Evolutionary conservation across 805 yeast genomes (phyloP), one percentile per base, ranked within the genome.

Genomic region (Starmera pachycereana): DNA sequence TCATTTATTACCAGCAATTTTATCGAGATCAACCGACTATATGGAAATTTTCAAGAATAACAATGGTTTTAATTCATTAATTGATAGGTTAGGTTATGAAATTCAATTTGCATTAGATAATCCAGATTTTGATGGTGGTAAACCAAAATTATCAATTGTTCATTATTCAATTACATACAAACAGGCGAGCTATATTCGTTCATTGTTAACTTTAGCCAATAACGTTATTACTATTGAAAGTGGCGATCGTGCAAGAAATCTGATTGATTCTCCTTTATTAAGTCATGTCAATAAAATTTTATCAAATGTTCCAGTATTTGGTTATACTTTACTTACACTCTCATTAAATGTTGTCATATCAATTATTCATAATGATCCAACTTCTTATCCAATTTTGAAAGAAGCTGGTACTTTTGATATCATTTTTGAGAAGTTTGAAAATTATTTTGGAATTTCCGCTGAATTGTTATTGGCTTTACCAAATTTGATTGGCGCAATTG

Each of bases 331-430:
- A 12, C 57, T 84, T 12, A 66, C 84, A 0, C 65, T 74, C 18
- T 71, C 84, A 0, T 56, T 89, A 31, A 80, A 76, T 44, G 72
- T 80, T 11, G 69, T 87, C 16, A 72, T 81, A 33, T 71, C 72
- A 11, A 84, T 87, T 43, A 77, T 89, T 27, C 90, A 89, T 54
- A 83, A 81, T 48, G 97, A 90, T 51, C 96, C 97, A 8, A 87
- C 96, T 0, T 85, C 95, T 4, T 89, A 72, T 52, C 71, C 82
- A 3, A 78, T 89, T 33, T 66, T 89, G 47, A 78, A 75, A 33
- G 97, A 89, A 56, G 81, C 94, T 0, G 74, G 76, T 1, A 75
- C 84, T 1, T 75, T 89, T 31, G 81, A 81, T 36, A 63, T 74
- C 3, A 68, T 88, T 31, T 57, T 88, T 37, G 69, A 70, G 10